These are phyloP conservation scores for Venustampulla echinocandica DNA, from an alignment of 495 filamentous ascomycete genomes.

Conservation along the genomic window DNA sequence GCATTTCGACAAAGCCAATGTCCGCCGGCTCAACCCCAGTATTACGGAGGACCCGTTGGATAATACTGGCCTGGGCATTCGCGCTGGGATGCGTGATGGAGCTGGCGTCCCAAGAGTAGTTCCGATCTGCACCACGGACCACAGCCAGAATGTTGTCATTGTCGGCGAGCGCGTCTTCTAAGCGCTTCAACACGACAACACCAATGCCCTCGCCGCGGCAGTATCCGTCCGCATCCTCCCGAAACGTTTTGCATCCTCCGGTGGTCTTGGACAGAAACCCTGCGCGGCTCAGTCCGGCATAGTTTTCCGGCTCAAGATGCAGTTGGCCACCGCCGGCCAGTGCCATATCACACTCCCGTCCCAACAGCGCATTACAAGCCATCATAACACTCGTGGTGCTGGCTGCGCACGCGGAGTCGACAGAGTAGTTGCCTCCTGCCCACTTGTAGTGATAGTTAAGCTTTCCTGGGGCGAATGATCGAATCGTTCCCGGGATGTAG, in stretches of 20 bases:
- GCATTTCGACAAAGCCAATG: slow-evolving; percentile 77
- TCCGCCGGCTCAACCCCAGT: slow-evolving; percentile 62
- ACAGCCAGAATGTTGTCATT: slow-evolving; percentile 65
- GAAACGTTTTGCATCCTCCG: slow-evolving; percentile 35
- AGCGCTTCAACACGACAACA: slow-evolving; percentile 62
- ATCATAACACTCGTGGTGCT: slow-evolving; percentile 44
- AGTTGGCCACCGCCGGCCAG: slow-evolving; percentile 71
- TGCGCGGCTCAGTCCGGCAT: slow-evolving; percentile 63
- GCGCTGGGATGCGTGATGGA: slow-evolving; percentile 74
- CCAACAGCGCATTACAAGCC: slow-evolving; percentile 37
- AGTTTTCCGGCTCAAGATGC: slow-evolving; percentile 78
- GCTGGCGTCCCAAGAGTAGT: slow-evolving; percentile 64
- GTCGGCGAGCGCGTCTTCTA: slow-evolving; percentile 65
- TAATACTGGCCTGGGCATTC: slow-evolving; percentile 25
- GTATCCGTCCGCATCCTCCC: slow-evolving; percentile 57
- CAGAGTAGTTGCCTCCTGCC: slow-evolving; percentile 32
- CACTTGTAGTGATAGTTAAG: slow-evolving; percentile 41
- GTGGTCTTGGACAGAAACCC: slow-evolving; percentile 37
- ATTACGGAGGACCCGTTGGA: slow-evolving; percentile 58
- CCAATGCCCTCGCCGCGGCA: slow-evolving; percentile 67
- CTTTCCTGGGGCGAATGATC: slow-evolving; percentile 67
- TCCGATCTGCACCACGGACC: slow-evolving; percentile 59
- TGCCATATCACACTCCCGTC: slow-evolving; percentile 29
- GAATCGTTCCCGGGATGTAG: slow-evolving; percentile 80
- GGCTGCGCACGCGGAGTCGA: slow-evolving; percentile 48